Evolutionary conservation across 768 basidiomycete species (phyloP).

Genomic region (Mycena galopus): DNA sequence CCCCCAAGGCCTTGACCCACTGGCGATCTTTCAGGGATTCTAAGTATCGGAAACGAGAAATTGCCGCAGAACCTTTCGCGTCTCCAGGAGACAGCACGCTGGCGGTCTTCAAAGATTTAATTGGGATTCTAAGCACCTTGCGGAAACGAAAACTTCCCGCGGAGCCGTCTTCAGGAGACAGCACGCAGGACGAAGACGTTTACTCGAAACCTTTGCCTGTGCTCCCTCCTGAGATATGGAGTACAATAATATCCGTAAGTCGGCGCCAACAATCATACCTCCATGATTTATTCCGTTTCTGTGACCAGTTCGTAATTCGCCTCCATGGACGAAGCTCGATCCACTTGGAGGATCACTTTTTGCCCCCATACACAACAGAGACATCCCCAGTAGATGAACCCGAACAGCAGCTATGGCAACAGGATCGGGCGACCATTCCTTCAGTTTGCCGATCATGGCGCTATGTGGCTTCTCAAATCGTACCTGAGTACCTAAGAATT

Average conservation of each 20-base stretch:
- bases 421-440: constrained; percentile 47
- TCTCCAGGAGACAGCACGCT: no score
- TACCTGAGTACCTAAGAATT: constrained; percentile 57
- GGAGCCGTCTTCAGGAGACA: background rate
- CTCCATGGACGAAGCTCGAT: constrained; percentile 48
- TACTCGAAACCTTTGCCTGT: constrained; percentile 18
- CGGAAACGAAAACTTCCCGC: background rate
- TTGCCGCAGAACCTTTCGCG: no score
- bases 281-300: background rate
- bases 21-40: no score
- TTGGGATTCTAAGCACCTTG: background rate
- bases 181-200: background rate
- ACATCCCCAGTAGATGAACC: constrained; percentile 40
- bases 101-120: constrained; percentile 13
- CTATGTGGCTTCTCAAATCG: constrained; percentile 51
- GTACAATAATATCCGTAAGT: constrained; percentile 47
- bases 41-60: no score
- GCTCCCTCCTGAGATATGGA: constrained; percentile 56
- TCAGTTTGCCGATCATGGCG: constrained; percentile 56
- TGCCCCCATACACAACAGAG: constrained; percentile 47
- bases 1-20: no score
- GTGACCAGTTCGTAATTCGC: constrained; percentile 43
- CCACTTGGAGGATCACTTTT: constrained; percentile 57
- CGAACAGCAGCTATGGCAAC: constrained; percentile 43
- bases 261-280: background rate